A percentile compares a stretch with the other conserved stretches of the same genome.
Evolutionary conservation across 306 rosid genomes (phyloP).

Genomic region (Prosopis cineraria): DNA sequence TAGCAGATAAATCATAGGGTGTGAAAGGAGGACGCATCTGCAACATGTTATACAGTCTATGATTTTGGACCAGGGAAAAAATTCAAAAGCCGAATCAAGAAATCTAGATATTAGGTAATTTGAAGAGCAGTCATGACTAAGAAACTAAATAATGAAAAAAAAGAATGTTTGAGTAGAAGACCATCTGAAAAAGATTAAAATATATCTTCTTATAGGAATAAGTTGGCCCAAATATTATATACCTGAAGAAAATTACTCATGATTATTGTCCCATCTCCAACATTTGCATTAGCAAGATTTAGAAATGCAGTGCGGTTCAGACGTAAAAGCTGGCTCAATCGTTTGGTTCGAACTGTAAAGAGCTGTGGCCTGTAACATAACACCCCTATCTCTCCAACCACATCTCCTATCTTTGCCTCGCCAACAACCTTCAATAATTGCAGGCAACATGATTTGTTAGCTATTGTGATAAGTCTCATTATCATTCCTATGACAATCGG

Average conservation of each 20-base stretch:
- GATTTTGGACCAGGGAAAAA: neutral
- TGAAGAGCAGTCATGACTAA: neutral
- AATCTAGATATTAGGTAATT: neutral
- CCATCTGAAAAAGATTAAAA: constrained; percentile 8
- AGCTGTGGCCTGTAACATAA: constrained; percentile 77
- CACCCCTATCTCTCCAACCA: constrained; percentile 77
- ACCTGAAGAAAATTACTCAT: constrained; percentile 73
- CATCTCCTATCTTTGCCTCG: constrained; percentile 53
- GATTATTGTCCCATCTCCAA: constrained; percentile 74
- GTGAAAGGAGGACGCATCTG: too few relatives aligned
- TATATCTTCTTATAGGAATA: neutral
- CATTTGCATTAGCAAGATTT: constrained; percentile 57
- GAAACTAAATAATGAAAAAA: neutral
- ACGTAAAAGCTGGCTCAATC: constrained; percentile 74
- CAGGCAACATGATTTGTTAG: constrained; percentile 20
- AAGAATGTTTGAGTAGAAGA: neutral
- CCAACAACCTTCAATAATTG: constrained; percentile 56
- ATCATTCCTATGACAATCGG: neutral
- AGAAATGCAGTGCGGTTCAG: constrained; percentile 63
- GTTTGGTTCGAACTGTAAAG: constrained; percentile 68
- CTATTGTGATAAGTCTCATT: constrained; percentile 5
- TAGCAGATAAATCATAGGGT: too few relatives aligned
- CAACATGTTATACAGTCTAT: neutral
- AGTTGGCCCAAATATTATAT: neutral
- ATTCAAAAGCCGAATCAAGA: neutral